Evolutionary conservation across 225 moss, liverwort and hornwort genomes (phyloP).

Genomic region (Physcomitrium patens): DNA sequence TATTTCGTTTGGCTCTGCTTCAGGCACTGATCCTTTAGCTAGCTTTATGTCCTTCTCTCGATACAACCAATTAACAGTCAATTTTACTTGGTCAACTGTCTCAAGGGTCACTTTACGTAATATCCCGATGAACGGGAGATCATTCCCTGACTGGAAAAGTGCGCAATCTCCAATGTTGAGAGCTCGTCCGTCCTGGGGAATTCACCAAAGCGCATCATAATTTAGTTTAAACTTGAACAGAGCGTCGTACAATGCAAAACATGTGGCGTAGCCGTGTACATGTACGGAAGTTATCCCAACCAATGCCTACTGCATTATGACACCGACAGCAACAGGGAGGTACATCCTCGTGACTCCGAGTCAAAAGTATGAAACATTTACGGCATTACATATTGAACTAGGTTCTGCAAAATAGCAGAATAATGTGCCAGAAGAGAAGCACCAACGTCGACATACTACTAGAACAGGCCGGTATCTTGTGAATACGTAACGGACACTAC

Average conservation of each 20-base stretch:
- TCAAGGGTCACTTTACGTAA: slow-evolving; percentile 78
- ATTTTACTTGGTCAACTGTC: slow-evolving; percentile 60
- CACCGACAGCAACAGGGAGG: slow-evolving; percentile 40
- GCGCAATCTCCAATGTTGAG: slow-evolving; percentile 95
- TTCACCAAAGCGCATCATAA: slow-evolving; percentile 30
- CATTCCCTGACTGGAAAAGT: slow-evolving; percentile 83
- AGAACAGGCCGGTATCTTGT: slow-evolving; percentile 20
- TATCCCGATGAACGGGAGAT: slow-evolving; percentile 84
- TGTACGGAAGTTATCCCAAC: slow-evolving; percentile 40
- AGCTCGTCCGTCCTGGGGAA: slow-evolving; percentile 86
- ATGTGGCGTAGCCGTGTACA: slow-evolving; percentile 29
- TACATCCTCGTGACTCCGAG: slow-evolving; percentile 26
- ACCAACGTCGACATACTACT: slow-evolving; percentile 29
- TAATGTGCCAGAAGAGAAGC: slow-evolving; percentile 25
- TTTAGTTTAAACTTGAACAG: slow-evolving; percentile 3
- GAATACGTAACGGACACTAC: slow-evolving; percentile 9
- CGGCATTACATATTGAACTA: slow-evolving; percentile 14
- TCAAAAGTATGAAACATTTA: slow-evolving; percentile 32
- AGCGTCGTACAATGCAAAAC: slow-evolving; percentile 21
- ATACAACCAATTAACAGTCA: slow-evolving; percentile 93
- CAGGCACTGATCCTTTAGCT: slow-evolving; percentile 78
- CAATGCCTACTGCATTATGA: slow-evolving; percentile 39
- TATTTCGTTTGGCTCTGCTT: slow-evolving; percentile 96
- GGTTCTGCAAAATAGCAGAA: slow-evolving; percentile 13
- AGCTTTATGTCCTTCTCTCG: slow-evolving; percentile 78